A percentile compares a stretch with the other conserved stretches of the same genome.
Evolutionary conservation across 176 grass and related monocot genomes (phyloP).

Genomic region (Pharus latifolius): DNA sequence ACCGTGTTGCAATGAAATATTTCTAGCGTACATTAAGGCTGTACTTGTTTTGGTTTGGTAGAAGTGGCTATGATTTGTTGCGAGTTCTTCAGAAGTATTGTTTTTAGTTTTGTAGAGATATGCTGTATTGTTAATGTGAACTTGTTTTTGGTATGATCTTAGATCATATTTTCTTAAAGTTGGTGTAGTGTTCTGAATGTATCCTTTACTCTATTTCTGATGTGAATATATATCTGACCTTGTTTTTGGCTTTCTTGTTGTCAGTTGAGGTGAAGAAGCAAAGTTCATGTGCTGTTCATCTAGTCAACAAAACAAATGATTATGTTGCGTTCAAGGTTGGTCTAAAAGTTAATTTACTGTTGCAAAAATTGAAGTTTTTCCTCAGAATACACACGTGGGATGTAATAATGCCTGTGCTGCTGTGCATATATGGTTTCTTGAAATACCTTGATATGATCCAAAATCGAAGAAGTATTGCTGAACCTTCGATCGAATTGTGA

Average conservation of each 20-base stretch:
- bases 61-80: too few species aligned
- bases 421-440: not conserved
- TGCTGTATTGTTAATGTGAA: not conserved
- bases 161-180: not conserved
- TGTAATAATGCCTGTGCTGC: not conserved
- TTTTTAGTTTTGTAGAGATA: not conserved
- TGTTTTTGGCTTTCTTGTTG: not conserved
- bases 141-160: not conserved
- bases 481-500: too few species aligned
- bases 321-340: conserved; percentile 89
- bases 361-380: not conserved
- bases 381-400: not conserved
- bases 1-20: not conserved
- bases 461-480: too few species aligned
- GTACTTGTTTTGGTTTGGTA: too few species aligned
- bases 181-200: not conserved
- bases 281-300: conserved; percentile 56
- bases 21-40: not conserved
- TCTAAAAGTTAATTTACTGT: conserved; percentile 8
- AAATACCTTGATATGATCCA: too few species aligned
- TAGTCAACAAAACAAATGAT: conserved; percentile 59
- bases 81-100: too few species aligned
- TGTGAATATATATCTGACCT: not conserved
- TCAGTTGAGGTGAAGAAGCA: conserved; percentile 86
- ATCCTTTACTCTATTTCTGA: not conserved